A percentile compares a stretch with the other conserved stretches of the same genome.
Conservation (phyloP, 1,284 basidiomycete genomes). For the Wallemia hederae region DNA sequence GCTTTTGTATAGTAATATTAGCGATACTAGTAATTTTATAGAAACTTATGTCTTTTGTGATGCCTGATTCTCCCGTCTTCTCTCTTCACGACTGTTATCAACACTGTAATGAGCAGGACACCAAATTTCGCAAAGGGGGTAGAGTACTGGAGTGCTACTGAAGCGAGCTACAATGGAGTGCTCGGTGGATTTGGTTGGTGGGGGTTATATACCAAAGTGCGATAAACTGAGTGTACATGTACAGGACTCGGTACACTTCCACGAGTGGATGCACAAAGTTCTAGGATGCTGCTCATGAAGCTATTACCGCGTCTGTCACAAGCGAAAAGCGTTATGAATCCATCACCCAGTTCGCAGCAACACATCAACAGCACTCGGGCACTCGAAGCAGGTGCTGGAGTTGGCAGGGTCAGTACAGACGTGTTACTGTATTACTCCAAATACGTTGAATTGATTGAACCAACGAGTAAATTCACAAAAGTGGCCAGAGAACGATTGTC, state of each 20-base stretch:
- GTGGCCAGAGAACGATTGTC: slow-evolving; percentile 22
- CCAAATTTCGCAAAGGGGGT: slow-evolving; percentile 34
- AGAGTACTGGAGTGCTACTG: slow-evolving; percentile 41
- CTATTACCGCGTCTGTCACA: slow-evolving; percentile 44
- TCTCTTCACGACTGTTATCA: neutral
- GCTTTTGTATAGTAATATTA: neutral
- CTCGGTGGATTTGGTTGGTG: slow-evolving; percentile 26
- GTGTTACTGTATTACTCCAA: slow-evolving; percentile 56
- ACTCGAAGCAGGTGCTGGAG: slow-evolving; percentile 60
- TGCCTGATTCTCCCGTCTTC: too few species aligned
- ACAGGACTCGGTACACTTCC: slow-evolving; percentile 27
- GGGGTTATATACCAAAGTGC: neutral
- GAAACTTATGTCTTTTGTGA: neutral
- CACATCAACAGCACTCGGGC: slow-evolving; percentile 27
- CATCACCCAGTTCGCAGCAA: slow-evolving; percentile 5
- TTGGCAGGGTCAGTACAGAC: slow-evolving; percentile 61
- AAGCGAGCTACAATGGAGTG: slow-evolving; percentile 42
- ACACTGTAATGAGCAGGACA: neutral
- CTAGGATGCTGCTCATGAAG: slow-evolving; percentile 51
- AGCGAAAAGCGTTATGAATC: slow-evolving; percentile 9
- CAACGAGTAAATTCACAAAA: slow-evolving; percentile 41
- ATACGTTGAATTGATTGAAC: slow-evolving; percentile 64
- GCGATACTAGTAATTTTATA: neutral
- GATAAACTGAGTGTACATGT: neutral
- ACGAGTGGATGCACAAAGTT: slow-evolving; percentile 57